Percentiles rank a stretch among this genome's conserved stretches.
Evolutionary conservation across 345 rosid species (phyloP).

Genomic region (Balakata baccata): DNA sequence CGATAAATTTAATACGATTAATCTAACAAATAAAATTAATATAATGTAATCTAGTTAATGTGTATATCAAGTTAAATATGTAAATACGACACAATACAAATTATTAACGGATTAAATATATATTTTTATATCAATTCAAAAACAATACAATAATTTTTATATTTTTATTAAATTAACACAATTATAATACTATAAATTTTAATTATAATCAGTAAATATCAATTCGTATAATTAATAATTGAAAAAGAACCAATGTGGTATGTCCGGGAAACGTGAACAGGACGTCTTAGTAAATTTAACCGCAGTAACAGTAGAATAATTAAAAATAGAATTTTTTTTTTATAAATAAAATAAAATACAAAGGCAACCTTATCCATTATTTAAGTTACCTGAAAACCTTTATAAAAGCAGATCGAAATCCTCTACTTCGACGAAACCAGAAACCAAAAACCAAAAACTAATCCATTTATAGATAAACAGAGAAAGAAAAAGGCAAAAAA

Average conservation of each 20-base stretch:
- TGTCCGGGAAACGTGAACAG: background rate
- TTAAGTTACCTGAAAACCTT: slow-evolving; percentile 19
- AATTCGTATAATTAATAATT: too few species aligned
- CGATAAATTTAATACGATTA: too few species aligned
- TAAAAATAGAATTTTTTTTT: background rate
- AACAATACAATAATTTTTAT: too few species aligned
- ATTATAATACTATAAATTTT: too few species aligned
- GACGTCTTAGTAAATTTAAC: slow-evolving; percentile 29
- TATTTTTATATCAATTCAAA: too few species aligned
- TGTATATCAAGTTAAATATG: too few species aligned
- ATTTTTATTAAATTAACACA: too few species aligned
- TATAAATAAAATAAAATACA: background rate
- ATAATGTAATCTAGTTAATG: too few species aligned
- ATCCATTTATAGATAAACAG: background rate
- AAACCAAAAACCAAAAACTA: background rate
- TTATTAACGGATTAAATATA: too few species aligned
- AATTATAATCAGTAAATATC: too few species aligned
- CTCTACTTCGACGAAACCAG: background rate
- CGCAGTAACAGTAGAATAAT: background rate
- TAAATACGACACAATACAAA: too few species aligned
- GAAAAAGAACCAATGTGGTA: slow-evolving; percentile 15
- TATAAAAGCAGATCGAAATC: slow-evolving; percentile 50
- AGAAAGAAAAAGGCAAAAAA: background rate
- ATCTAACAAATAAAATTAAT: too few species aligned
- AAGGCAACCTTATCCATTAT: slow-evolving; percentile 52